Base-by-base conservation (phyloP, 1,284 basidiomycete genomes). In the Ganoderma boninense region DNA sequence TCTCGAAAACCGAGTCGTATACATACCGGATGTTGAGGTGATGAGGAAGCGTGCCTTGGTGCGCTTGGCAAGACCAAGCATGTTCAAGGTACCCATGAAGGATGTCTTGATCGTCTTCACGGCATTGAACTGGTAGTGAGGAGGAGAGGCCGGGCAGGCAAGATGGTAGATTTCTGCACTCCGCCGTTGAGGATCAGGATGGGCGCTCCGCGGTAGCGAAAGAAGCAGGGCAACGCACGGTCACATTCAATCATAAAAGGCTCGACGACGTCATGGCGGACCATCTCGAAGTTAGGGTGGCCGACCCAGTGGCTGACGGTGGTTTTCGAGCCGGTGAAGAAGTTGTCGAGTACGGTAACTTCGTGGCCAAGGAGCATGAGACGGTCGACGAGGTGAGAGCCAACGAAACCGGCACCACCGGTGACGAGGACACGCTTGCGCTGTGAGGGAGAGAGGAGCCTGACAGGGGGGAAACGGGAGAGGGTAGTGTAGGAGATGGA, bases 31-130 rank as follows among this genome's bases (percentile, higher is more conserved):
- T 35, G 97, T 99, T 73, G 95, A 97, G 71, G 93, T 92, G 76
- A 99, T 97, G 74, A 99, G 86, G 89, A 99, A 99, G 66, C 97
- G 91, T 13, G 97, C 97, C 82, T 98, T 98, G 66, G 94, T 96
- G 71, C 97, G 94, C 84, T 98, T 99, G 16, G 97, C 97, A n/a
- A 99, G 89, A 70, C 96, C 97, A 63, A 99, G 92, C 95, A 98
- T 97, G 85, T 99, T 99, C 74, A 97, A 85, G 8, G 97, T 97
- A 62, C 97, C 97, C 88, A 97, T 90, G 84, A 99, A 99, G 38
- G 96, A 97, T 1, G 97, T 99, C 84, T 99, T 99, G 85, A 99
- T 91, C 23, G 97, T 98, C 84, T 98, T 98, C 75, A 98, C 93
- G 10, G 96, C 92, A 83, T 98, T 97, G 82, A 93, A 95, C 80